Evolutionary conservation across 2,329 filamentous ascomycete genomes (phyloP), one percentile per base, ranked within the genome.

Genomic region (Diplodia seriata): DNA sequence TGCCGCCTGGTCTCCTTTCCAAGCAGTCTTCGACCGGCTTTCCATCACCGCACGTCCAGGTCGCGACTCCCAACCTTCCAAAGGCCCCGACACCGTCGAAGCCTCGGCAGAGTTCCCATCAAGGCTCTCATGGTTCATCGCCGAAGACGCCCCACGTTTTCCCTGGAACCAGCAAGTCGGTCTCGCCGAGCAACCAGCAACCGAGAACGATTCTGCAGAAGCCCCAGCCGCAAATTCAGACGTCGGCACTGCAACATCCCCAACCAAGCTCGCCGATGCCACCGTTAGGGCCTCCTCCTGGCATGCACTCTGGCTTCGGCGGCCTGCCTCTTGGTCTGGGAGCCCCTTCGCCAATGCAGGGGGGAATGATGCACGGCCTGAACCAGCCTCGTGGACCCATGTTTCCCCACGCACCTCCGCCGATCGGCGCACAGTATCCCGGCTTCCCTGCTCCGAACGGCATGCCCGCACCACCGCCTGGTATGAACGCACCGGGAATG

Each of bases 61-160:
- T 92, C 69, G 91, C 91, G 11, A 95, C 92, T 40, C 94, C 95
- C 8, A 90, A 89, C 31, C 81, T 97, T 56, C 89, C 93, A 14
- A 97, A 97, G 77, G 89, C 90, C 23, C 89, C 93, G 5, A 94
- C 92, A 14, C 92, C 93, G 9, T 90, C 89, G 71, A 90, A 91
- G 70, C 86, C 89, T 47, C 89, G 92, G 67, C 91, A 94, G 69
- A 81, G 87, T 56, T 95, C 93, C 9, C 92, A 96, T 71, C 93
- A 95, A 76, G 90, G 89, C 31, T 88, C 88, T 11, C 87, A 89
- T 75, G 84, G 87, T 8, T 86, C 88, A 7, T 90, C 89, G 62
- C 91, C 92, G 3, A 89, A 90, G 70, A 86, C 89, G 2, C 89
- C 91, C 1, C 87, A 91, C 67, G 73, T 78, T 29, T 79, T 78